These are phyloP conservation scores for Claviceps sp. DNA, from an alignment of 2,329 filamentous ascomycete genomes.

Conservation along the genomic window DNA sequence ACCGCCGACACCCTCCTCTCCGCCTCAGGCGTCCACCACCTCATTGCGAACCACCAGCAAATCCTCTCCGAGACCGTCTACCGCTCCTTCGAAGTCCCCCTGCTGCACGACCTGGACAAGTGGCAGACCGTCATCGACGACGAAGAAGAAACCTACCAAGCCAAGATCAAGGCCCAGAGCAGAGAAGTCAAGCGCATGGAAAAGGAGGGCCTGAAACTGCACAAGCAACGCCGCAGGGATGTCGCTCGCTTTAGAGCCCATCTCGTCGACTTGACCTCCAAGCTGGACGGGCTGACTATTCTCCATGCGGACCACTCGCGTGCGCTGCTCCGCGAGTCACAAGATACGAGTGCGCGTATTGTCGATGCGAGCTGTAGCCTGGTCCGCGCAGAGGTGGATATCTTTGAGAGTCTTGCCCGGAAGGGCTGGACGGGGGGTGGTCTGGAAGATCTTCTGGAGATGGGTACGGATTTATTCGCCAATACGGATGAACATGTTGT, in stretches of 20 bases:
- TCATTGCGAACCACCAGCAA: constrained; percentile 57
- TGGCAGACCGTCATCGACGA: constrained; percentile 52
- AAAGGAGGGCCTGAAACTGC: constrained; percentile 50
- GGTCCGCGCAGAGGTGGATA: constrained; percentile 55
- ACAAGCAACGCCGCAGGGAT: constrained; percentile 45
- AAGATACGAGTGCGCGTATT: constrained; percentile 49
- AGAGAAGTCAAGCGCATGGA: constrained; percentile 51
- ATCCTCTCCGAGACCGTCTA: constrained; percentile 58
- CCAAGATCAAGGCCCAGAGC: constrained; percentile 39
- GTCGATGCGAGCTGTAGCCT: constrained; percentile 52
- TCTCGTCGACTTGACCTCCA: constrained; percentile 47
- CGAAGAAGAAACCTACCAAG: constrained; percentile 47
- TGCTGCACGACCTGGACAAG: constrained; percentile 55
- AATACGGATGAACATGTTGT: constrained; percentile 25
- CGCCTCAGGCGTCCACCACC: constrained; percentile 51
- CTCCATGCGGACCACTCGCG: constrained; percentile 49
- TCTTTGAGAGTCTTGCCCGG: constrained; percentile 51
- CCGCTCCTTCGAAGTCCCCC: constrained; percentile 52
- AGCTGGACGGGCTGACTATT: constrained; percentile 48
- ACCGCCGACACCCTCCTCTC: constrained; percentile 51
- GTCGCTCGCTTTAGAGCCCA: constrained; percentile 49
- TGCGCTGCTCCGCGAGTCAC: constrained; percentile 46
- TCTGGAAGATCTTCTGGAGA: constrained; percentile 51
- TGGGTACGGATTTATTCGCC: constrained; percentile 48
- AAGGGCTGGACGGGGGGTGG: constrained; percentile 58